Evolutionary conservation across 1,139 yeast genomes (phyloP), one percentile per base, ranked within the genome.

Genomic region (Geotrichum aggregatum): DNA sequence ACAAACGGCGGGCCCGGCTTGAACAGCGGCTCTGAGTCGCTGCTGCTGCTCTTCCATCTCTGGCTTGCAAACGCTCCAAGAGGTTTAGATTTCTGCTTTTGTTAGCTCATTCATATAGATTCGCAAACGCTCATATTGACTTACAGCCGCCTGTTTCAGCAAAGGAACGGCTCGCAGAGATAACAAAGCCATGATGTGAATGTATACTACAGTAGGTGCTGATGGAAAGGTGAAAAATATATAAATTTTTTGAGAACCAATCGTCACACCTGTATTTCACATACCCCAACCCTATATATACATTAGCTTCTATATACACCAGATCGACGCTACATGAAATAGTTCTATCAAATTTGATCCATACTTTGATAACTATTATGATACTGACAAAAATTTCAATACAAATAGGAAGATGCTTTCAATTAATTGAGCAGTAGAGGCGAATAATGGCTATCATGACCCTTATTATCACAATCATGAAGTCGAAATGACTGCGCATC

Each of bases 1-100:
- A 49, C 52, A 31, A 44, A 54, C n/a, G 56, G 47, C 10, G 54
- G 50, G 22, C 54, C 56, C 3, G 41, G 47, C 30, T 14, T 31
- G 36, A 42, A 30, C 38, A 13, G 19, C 3, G 10, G 30, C 11
- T 33, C 47, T 10, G 39, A 22, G 22, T 19, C 14, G 14, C 34
- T 38, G 31, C 22, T 44, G 21, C 14, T 21, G 18, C 49, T 40
- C 49, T 39, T 46, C 49, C 33, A 41, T 46, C 38, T 40, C 18
- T 41, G 35, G n/a, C 33, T 22, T 7, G 43, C 30, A 21, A 22
- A 11, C 13, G 28, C 13, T 11, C 39, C 21, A 13, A 42, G 26
- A 16, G 34, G 13, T 13, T 36, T 22, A 33, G 24, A 5, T 13
- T 22, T 19, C 45, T 42, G 5, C 26, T 14, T 28, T 3, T 16